Conservation (phyloP, 352 stramenopile species). For the Globisporangium recalcitrans region DNA sequence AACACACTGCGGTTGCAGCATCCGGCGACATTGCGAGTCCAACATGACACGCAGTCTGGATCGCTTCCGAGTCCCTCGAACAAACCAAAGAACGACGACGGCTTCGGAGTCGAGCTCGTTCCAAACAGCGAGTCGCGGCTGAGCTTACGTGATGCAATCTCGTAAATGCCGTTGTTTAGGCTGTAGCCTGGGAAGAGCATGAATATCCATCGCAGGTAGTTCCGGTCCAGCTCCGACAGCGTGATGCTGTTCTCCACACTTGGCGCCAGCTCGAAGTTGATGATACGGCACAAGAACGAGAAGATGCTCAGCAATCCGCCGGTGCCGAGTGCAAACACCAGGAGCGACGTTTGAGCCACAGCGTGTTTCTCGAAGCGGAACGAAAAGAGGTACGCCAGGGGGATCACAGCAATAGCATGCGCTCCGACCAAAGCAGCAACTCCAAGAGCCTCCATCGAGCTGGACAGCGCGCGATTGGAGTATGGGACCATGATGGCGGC, state of each 20-base stretch:
- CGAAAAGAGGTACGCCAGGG: slow-evolving; percentile 33
- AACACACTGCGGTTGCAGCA: slow-evolving; percentile 44
- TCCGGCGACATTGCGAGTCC: slow-evolving; percentile 16
- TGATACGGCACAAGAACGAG: slow-evolving; percentile 35
- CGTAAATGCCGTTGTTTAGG: slow-evolving; percentile 30
- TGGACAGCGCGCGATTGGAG: slow-evolving; percentile 17
- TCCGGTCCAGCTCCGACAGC: slow-evolving; percentile 23
- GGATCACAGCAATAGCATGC: slow-evolving; percentile 22
- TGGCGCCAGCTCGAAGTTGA: slow-evolving; percentile 21
- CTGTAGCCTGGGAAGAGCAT: slow-evolving; percentile 32
- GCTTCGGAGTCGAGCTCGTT: not conserved
- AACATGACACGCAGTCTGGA: slow-evolving; percentile 23
- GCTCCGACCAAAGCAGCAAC: slow-evolving; percentile 20
- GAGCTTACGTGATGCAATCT: slow-evolving; percentile 34
- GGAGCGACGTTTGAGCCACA: slow-evolving; percentile 29
- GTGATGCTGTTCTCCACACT: slow-evolving; percentile 16
- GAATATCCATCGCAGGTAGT: slow-evolving; percentile 36
- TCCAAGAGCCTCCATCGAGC: slow-evolving; percentile 13
- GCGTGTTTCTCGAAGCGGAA: slow-evolving; percentile 33
- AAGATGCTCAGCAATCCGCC: slow-evolving; percentile 33
- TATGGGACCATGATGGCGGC: slow-evolving; percentile 25
- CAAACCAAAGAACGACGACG: slow-evolving; percentile 25
- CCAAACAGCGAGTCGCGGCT: slow-evolving; percentile 18
- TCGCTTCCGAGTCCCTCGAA: slow-evolving; percentile 24
- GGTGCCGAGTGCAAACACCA: slow-evolving; percentile 27